phyloP scores from a whole-genome alignment of 2,329 filamentous ascomycete genomes.

The Xylaria sp. region DNA sequence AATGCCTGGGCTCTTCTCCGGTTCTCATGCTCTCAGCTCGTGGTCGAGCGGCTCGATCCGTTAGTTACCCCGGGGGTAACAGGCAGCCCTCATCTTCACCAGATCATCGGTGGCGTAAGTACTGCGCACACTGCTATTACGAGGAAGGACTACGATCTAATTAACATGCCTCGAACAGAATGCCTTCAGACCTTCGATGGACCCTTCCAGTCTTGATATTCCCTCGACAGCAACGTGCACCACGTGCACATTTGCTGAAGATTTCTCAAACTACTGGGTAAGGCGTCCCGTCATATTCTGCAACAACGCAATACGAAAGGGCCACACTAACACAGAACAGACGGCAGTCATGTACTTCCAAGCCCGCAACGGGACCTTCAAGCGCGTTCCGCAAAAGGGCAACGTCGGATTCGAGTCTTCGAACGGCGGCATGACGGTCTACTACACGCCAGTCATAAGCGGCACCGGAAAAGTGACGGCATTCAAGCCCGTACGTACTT shows the following conservation, averaged over 20 bases:
- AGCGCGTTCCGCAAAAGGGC: conserved; percentile 45
- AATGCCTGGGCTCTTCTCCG: conserved; percentile 40
- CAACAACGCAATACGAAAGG: neutral
- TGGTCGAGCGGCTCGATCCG: conserved; percentile 46
- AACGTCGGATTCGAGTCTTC: conserved; percentile 50
- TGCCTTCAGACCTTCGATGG: conserved; percentile 50
- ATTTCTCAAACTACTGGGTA: conserved; percentile 55
- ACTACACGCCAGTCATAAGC: conserved; percentile 51
- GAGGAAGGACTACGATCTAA: neutral
- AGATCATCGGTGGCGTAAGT: conserved; percentile 47
- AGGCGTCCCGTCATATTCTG: neutral
- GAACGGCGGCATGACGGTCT: conserved; percentile 55
- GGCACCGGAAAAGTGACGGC: conserved; percentile 50
- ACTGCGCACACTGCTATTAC: neutral
- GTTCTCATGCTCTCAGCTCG: conserved; percentile 46
- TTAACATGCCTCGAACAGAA: conserved; percentile 38
- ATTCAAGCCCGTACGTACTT: conserved; percentile 52
- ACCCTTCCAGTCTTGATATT: conserved; percentile 44
- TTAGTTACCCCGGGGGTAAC: conserved; percentile 44
- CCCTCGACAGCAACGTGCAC: conserved; percentile 53
- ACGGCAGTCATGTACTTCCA: conserved; percentile 55
- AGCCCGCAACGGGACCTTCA: conserved; percentile 53
- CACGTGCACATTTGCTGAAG: conserved; percentile 56
- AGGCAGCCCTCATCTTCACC: conserved; percentile 46
- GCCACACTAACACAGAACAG: conserved; percentile 35